These are phyloP conservation scores for Arthroderma uncinatum DNA, from an alignment of 2,329 filamentous ascomycete genomes.

Conservation along the genomic window DNA sequence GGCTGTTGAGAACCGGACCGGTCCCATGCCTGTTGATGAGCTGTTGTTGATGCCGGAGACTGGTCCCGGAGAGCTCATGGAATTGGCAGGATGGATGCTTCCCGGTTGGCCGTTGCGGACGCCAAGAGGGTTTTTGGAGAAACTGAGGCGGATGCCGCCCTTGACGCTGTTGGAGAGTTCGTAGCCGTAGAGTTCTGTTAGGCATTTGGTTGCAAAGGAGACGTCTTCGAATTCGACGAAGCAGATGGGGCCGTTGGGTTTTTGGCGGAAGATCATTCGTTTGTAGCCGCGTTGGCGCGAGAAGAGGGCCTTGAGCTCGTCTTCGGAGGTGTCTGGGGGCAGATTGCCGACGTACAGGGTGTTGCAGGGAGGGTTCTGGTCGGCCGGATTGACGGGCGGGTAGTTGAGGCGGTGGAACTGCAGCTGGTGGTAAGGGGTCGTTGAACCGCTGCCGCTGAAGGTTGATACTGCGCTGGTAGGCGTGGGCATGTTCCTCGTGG, in stretches of 20 bases:
- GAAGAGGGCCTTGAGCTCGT: slow-evolving; percentile 89
- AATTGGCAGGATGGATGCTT: slow-evolving; percentile 40
- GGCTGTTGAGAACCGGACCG: slow-evolving; percentile 54
- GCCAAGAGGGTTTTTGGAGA: slow-evolving; percentile 92
- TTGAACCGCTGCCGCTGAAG: slow-evolving; percentile 28
- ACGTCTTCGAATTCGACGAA: slow-evolving; percentile 97
- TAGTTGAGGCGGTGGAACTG: slow-evolving; percentile 57
- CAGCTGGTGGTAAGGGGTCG: slow-evolving; percentile 44
- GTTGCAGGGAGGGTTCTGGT: slow-evolving; percentile 95
- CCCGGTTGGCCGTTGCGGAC: slow-evolving; percentile 66
- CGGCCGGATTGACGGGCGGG: slow-evolving; percentile 82
- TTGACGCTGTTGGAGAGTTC: slow-evolving; percentile 84
- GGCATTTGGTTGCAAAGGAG: slow-evolving; percentile 78
- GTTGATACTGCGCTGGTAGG: slow-evolving; percentile 49
- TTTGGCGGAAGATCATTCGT: slow-evolving; percentile 84
- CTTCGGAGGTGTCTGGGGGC: slow-evolving; percentile 82
- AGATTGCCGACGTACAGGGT: slow-evolving; percentile 97
- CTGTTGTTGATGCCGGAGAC: slow-evolving; percentile 30
- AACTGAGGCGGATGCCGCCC: slow-evolving; percentile 87
- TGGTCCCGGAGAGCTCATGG: slow-evolving; percentile 30
- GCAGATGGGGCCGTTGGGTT: slow-evolving; percentile 94
- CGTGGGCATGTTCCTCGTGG: slow-evolving; percentile 40
- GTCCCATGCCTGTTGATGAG: slow-evolving; percentile 41
- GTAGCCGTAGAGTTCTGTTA: slow-evolving; percentile 80
- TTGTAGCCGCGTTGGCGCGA: slow-evolving; percentile 92